Base-by-base conservation (phyloP, 2,329 filamentous ascomycete species). In the Rachicladosporium sp. region DNA sequence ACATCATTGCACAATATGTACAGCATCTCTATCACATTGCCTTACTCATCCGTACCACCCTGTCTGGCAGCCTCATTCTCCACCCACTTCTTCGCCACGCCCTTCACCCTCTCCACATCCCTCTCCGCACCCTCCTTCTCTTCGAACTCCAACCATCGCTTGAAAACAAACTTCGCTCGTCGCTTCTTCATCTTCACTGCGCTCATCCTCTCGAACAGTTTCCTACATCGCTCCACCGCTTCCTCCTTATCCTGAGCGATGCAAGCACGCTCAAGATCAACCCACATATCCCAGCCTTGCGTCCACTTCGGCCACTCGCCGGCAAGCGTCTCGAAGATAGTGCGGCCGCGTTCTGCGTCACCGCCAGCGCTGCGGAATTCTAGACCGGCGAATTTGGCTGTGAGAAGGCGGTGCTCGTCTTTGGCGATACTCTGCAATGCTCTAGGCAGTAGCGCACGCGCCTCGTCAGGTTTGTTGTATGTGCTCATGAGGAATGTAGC, bases 81-180 rank as follows among this genome's bases (percentile, higher is more conserved):
- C 31, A 80, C 78, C 71, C 80, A 89, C 55, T 81, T 78, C 53
- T 71, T 71, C 37, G 83, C 83, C 58, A 77, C 71, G 11, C 73
- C 78, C 56, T 76, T 78, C 35, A 87, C 83, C 50, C 71, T 73
- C 56, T 85, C 81, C 36, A 76, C 69, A 50, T 71, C 74, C 68
- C 83, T 84, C 46, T 71, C 66, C 55, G 80, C 76, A 2, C 83
- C 85, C 43, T 75, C 53, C 35, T 59, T 58, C 63, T 81, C 78
- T 67, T 98, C 91, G 75, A 86, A 96, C 50, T 82, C 76, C 42
- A 82, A 74, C 91, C 91, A 98, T 50, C 83, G 75, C 66, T 85
- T 85, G 65, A 96, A 98, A 69, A 93, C 84, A 56, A 78, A 81
- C 65, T 81, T 80, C 10, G 87, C 87, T 57, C 87, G 76, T 58